phyloP scores from a whole-genome alignment of 129 eudicot species.

The Heracleum sosnowskyi region DNA sequence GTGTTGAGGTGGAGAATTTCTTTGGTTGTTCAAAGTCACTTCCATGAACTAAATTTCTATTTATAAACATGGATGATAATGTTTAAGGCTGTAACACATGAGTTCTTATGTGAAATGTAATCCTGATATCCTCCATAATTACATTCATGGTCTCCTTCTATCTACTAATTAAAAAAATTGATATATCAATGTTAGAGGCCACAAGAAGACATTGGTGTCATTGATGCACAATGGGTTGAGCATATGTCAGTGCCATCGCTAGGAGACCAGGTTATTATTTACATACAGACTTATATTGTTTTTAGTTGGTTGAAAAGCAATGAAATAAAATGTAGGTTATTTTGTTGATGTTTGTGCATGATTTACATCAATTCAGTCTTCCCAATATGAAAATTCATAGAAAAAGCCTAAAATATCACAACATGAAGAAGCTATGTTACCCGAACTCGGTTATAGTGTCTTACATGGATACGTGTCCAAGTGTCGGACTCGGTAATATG shows the following conservation, averaged over 20 bases:
- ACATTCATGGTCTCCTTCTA: neutral
- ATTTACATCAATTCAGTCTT: neutral
- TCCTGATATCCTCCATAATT: neutral
- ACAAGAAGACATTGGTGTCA: slow-evolving; percentile 16
- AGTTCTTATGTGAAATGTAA: neutral
- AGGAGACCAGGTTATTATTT: slow-evolving; percentile 1
- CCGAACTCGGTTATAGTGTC: no score
- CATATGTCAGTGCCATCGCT: slow-evolving; percentile 17
- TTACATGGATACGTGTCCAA: no score
- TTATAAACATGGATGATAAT: neutral
- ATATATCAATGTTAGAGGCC: slow-evolving; percentile 11
- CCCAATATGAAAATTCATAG: neutral
- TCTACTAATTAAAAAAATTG: neutral
- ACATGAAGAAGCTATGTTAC: neutral
- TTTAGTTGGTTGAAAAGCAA: neutral
- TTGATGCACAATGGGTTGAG: slow-evolving; percentile 29
- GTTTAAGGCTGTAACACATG: neutral
- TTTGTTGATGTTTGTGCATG: neutral
- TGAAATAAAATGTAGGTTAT: neutral
- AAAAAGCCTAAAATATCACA: neutral
- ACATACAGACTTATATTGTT: neutral
- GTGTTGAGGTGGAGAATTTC: slow-evolving; percentile 32
- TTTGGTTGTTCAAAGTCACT: neutral
- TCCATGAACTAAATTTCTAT: neutral
- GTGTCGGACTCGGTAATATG: no score